phyloP scores from a whole-genome alignment of 176 grass and related monocot genomes.

The Ampelocalamus luodianensis region DNA sequence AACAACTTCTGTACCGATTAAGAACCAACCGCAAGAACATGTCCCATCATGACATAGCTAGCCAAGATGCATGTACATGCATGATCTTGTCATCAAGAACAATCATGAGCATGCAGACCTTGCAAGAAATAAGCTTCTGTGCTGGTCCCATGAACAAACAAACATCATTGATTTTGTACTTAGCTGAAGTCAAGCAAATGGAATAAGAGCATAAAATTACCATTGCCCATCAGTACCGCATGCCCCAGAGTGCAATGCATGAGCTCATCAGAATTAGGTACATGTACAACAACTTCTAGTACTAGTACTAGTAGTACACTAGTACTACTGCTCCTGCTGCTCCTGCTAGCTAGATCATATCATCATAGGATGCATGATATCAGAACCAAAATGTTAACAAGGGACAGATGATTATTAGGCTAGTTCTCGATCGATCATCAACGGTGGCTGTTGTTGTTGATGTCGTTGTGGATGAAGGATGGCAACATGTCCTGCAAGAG shows the following conservation, averaged over 20 bases:
- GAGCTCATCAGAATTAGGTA: constrained; percentile 51
- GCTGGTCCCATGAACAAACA: constrained; percentile 20
- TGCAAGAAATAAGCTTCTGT: background rate
- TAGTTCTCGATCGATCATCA: constrained; percentile 26
- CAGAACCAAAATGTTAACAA: constrained; percentile 37
- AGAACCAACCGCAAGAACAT: constrained; percentile 24
- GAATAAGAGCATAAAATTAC: constrained; percentile 32
- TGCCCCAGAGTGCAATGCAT: constrained; percentile 27
- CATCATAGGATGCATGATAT: background rate
- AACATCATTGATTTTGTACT: background rate
- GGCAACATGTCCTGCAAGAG: constrained; percentile 88
- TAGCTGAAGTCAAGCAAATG: background rate
- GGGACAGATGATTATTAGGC: constrained; percentile 12
- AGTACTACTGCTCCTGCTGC: background rate
- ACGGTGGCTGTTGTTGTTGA: constrained; percentile 17
- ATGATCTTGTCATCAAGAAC: constrained; percentile 6
- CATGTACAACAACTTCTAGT: constrained; percentile 41
- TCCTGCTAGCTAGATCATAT: constrained; percentile 28
- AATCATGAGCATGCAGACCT: background rate
- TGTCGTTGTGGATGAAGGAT: constrained; percentile 51
- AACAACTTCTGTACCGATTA: background rate
- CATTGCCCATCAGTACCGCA: constrained; percentile 9
- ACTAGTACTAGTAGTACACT: background rate
- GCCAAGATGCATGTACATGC: background rate
- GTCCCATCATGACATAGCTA: background rate